Percentiles rank a stretch among this genome's conserved stretches.
Conservation (phyloP, 164 flowering plant genomes). For the Aristolochia contorta region DNA sequence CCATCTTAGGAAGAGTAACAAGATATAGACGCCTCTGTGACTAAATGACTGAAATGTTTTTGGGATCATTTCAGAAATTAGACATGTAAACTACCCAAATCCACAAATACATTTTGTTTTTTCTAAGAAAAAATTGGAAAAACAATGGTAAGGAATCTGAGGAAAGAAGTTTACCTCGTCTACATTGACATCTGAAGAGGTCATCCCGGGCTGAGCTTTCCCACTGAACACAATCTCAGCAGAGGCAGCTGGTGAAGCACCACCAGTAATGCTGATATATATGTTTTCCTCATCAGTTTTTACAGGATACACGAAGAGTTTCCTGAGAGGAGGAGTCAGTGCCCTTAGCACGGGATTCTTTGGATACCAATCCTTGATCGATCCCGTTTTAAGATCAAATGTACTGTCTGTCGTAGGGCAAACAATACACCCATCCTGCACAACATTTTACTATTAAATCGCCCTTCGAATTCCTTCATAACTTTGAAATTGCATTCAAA, state of each 20-base stretch:
- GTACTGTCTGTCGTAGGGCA: conserved; percentile 96
- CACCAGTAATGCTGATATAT: conserved; percentile 50
- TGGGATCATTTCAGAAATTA: too few relatives aligned
- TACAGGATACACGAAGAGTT: conserved; percentile 67
- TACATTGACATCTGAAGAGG: conserved; percentile 80
- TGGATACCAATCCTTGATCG: conserved; percentile 83
- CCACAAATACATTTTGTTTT: too few relatives aligned
- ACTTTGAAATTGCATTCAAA: too few relatives aligned
- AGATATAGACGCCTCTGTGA: too few relatives aligned
- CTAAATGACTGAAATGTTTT: too few relatives aligned
- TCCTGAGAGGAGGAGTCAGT: conserved; percentile 75
- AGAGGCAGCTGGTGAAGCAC: conserved; percentile 31
- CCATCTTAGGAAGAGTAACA: too few relatives aligned
- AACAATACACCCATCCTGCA: conserved; percentile 85
- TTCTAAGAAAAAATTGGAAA: too few relatives aligned
- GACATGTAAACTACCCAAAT: too few relatives aligned
- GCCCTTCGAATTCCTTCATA: too few relatives aligned
- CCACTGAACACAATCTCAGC: conserved; percentile 94
- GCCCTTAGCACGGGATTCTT: conserved; percentile 82
- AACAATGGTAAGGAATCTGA: not conserved
- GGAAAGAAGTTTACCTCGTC: conserved; percentile 53
- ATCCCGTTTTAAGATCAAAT: conserved; percentile 74
- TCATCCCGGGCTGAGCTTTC: conserved; percentile 84
- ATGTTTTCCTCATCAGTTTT: conserved; percentile 74
- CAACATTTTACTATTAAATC: not conserved